A percentile compares a stretch with the other conserved stretches of the same genome.
Evolutionary conservation across 495 filamentous ascomycete genomes (phyloP).

Genomic region (Lophium mytilinum): DNA sequence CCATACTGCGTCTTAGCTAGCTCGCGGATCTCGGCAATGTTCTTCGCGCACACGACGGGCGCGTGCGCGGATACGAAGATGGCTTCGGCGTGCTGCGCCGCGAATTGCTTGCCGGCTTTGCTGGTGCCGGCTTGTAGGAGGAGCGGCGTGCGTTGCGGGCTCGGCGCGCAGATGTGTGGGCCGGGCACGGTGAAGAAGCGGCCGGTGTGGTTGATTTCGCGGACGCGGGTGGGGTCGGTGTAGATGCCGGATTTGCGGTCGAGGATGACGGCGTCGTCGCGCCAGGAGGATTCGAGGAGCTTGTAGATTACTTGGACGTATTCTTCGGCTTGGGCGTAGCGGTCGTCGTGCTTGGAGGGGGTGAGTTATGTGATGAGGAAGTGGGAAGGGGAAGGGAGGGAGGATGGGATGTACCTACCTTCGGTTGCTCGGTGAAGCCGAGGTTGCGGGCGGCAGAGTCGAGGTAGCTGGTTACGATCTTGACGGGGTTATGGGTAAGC

Average conservation of each 20-base stretch:
- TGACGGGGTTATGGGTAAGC: too few species aligned
- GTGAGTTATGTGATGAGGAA: not conserved
- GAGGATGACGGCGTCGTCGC: constrained; percentile 54
- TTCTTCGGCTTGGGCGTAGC: constrained; percentile 57
- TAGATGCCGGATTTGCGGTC: constrained; percentile 51
- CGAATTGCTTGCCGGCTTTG: constrained; percentile 48
- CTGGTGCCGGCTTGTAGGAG: constrained; percentile 58
- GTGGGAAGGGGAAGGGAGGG: not conserved
- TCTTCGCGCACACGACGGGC: constrained; percentile 11
- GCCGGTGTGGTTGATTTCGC: constrained; percentile 59
- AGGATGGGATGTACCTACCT: too few species aligned
- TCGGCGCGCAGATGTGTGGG: constrained; percentile 55
- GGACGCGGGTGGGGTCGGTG: constrained; percentile 50
- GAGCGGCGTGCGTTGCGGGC: constrained; percentile 54
- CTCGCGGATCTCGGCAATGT: constrained; percentile 43
- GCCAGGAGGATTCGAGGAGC: constrained; percentile 61
- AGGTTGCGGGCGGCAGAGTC: constrained; percentile 59
- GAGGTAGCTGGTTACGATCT: constrained; percentile 54
- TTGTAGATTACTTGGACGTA: constrained; percentile 64
- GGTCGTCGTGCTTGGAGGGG: constrained; percentile 6
- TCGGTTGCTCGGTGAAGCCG: constrained; percentile 43
- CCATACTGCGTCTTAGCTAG: constrained; percentile 37
- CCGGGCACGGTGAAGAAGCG: constrained; percentile 60
- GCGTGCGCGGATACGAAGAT: constrained; percentile 34
- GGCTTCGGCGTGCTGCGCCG: constrained; percentile 52